Conservation (phyloP, 2,329 filamentous ascomycete genomes). For the Verticillium longisporum region DNA sequence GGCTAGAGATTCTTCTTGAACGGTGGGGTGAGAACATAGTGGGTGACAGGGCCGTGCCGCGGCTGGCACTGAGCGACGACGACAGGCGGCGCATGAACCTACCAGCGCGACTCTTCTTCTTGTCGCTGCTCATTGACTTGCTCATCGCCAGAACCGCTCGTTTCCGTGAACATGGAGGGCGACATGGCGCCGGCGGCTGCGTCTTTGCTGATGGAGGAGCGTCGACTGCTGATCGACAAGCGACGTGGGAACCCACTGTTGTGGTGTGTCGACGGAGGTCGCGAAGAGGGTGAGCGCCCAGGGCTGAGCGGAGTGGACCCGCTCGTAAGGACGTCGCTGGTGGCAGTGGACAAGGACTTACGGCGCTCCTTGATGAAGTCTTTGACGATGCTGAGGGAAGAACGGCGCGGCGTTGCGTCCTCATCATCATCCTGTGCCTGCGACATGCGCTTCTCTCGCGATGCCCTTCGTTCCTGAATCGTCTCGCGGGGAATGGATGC, state of each 20-base stretch:
- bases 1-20: constrained; percentile 39
- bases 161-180: constrained; percentile 34
- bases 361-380: constrained; percentile 56
- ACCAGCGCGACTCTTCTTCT: constrained; percentile 44
- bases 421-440: constrained; percentile 26
- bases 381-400: constrained; percentile 53
- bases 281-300: constrained; percentile 34
- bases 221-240: constrained; percentile 58
- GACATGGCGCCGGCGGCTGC: constrained; percentile 24
- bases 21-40: constrained; percentile 41
- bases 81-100: constrained; percentile 55
- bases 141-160: constrained; percentile 42
- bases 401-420: constrained; percentile 39
- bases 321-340: constrained; percentile 30
- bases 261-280: constrained; percentile 34
- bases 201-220: constrained; percentile 44
- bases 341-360: constrained; percentile 41
- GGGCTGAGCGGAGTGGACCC: constrained; percentile 17
- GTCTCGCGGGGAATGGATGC: constrained; percentile 31
- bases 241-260: constrained; percentile 47
- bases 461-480: constrained; percentile 40
- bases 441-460: constrained; percentile 30
- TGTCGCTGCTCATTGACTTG: constrained; percentile 31
- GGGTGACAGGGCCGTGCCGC: constrained; percentile 35
- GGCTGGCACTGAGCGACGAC: constrained; percentile 39